Base-by-base conservation (phyloP, 495 filamentous ascomycete species). In the Penicillium diatomitis region DNA sequence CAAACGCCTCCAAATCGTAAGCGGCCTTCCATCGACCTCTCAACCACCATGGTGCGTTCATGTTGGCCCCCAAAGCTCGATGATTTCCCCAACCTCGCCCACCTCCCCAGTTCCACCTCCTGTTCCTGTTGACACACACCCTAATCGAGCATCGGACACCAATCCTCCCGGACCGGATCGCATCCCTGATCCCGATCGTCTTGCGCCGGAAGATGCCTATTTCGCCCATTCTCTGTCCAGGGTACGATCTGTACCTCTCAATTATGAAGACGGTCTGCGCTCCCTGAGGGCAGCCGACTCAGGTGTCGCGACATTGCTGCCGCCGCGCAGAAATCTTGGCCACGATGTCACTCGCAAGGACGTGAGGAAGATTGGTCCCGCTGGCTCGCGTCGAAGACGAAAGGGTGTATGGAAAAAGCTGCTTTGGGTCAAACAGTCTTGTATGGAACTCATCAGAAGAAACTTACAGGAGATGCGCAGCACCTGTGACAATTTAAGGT, bases 351-450 rank as follows among this genome's bases (percentile, higher is more conserved):
- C 54, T 41, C 49, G 64, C 63, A 54, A 68, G 57, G 60, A 74
- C 59, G 54, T 60, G 67, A 62, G 72, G 48, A 79, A 80, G 64
- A 56, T 79, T 44, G 58, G 78, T 48, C 72, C 70, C 8, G 60
- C 74, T 27, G 75, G 73, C 43, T 66, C 82, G 37, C 82, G 86
- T 54, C 72, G 84, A 52, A 74, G 78, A 62, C 75, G 81, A 51
- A 85, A 82, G 50, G 76, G 74, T 32, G 75, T 74, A 20, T 97
- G 91, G 86, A 92, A 94, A 71, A 98, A 97, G 70, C 71, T 98
- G 50, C 75, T 98, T 11, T 98, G 92, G 92, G 89, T 98, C 51
- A 95, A 95, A 63, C 92, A 98, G 59, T 88, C 86, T 39, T 98
- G 88, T 94, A 77, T 48, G 75, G 57, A 20, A 20, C 20, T 1